Conservation (phyloP, 345 rosid genomes). For the Iberis pinnata region DNA sequence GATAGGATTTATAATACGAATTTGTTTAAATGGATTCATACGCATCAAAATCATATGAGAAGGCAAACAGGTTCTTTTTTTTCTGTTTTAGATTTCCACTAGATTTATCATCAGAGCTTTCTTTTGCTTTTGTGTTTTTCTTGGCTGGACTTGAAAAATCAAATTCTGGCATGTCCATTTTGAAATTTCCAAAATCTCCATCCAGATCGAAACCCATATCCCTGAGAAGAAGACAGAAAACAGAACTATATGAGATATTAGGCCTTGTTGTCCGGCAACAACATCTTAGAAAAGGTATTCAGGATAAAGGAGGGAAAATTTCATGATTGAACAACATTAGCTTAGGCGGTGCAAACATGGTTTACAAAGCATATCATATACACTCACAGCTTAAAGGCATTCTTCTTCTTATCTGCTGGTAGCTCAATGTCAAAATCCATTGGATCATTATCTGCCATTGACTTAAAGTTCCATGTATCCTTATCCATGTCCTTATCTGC, state of each 20-base stretch:
- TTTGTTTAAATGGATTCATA: slow-evolving; percentile 28
- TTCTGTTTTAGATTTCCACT: slow-evolving; percentile 30
- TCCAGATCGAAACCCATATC: slow-evolving; percentile 78
- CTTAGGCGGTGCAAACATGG: neutral
- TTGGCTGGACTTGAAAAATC: slow-evolving; percentile 58
- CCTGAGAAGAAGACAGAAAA: slow-evolving; percentile 33
- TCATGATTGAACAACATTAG: neutral
- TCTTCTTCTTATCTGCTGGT: slow-evolving; percentile 52
- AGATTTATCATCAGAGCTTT: slow-evolving; percentile 42
- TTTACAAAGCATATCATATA: slow-evolving; percentile 4
- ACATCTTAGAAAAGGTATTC: slow-evolving; percentile 5
- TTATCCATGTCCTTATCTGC: slow-evolving; percentile 74
- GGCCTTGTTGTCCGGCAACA: slow-evolving; percentile 10
- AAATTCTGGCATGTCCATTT: slow-evolving; percentile 72
- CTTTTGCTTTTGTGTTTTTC: slow-evolving; percentile 47
- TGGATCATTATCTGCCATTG: slow-evolving; percentile 48
- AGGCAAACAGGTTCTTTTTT: slow-evolving; percentile 42
- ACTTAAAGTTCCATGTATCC: slow-evolving; percentile 69
- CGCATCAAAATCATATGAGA: slow-evolving; percentile 77
- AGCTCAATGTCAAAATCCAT: slow-evolving; percentile 63
- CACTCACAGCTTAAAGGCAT: slow-evolving; percentile 72
- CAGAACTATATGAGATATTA: slow-evolving; percentile 18
- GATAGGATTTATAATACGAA: neutral
- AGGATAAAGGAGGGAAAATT: neutral
- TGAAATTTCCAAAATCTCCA: slow-evolving; percentile 65